These are phyloP conservation scores for Candida suzukii DNA, from an alignment of 805 yeast species.

Conservation along the genomic window DNA sequence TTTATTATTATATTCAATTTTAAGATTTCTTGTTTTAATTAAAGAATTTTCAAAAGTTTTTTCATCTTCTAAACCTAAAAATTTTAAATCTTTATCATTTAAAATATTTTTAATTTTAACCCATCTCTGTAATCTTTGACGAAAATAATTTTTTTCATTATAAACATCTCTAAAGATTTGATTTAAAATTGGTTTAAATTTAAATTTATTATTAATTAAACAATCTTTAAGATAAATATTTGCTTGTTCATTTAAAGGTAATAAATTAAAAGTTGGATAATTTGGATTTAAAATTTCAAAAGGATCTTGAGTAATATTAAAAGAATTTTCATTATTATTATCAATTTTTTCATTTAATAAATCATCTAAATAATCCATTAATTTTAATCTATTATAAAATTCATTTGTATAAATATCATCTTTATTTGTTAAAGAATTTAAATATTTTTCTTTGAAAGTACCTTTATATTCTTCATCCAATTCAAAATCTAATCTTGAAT, in stretches of 20 bases:
- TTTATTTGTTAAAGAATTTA: conserved; percentile 13
- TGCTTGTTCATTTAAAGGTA: conserved; percentile 11
- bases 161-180: conserved; percentile 23
- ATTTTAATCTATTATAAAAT: conserved; percentile 18
- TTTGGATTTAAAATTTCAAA: conserved; percentile 10
- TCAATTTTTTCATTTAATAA: conserved; percentile 22
- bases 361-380: conserved; percentile 22
- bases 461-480: conserved; percentile 21
- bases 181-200: conserved; percentile 22
- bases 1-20: conserved; percentile 16
- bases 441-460: conserved; percentile 22
- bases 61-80: conserved; percentile 15
- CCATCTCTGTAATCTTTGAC: conserved; percentile 21
- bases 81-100: conserved; percentile 14
- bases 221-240: conserved; percentile 11
- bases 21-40: conserved; percentile 12
- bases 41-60: conserved; percentile 14
- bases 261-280: conserved; percentile 10
- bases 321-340: conserved; percentile 10
- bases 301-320: conserved; percentile 9
- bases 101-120: conserved; percentile 17
- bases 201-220: conserved; percentile 14
- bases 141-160: conserved; percentile 18
- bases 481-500: conserved; percentile 5
- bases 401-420: conserved; percentile 19